Conservation (phyloP, 176 grass and related monocot genomes). For the Ensete ventricosum region DNA sequence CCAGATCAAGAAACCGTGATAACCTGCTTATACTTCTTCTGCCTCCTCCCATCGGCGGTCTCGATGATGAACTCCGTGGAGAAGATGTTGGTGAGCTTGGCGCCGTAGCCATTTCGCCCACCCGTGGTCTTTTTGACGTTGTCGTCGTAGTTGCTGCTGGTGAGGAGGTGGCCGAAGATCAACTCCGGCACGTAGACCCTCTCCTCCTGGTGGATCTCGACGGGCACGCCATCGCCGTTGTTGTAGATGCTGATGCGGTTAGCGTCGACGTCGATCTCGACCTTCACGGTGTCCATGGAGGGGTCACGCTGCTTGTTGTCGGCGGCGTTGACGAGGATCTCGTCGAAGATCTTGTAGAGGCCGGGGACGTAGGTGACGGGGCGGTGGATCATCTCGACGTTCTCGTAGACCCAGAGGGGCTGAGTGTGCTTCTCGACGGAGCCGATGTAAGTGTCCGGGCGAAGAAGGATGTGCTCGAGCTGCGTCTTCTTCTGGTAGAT, state of each 20-base stretch:
- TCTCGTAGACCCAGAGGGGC: constrained; percentile 70
- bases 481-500: constrained; percentile 88
- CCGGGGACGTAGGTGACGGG: constrained; percentile 70
- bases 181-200: constrained; percentile 81
- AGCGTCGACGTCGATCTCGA: constrained; percentile 49
- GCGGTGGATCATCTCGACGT: constrained; percentile 44
- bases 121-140: constrained; percentile 85
- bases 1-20: neutral
- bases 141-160: constrained; percentile 93
- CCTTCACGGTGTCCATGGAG: constrained; percentile 63
- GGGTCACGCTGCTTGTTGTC: constrained; percentile 98
- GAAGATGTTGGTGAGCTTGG: constrained; percentile 95
- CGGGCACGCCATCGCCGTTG: constrained; percentile 72
- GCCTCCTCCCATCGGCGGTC: constrained; percentile 52
- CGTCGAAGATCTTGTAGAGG: constrained; percentile 96
- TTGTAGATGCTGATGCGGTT: constrained; percentile 74
- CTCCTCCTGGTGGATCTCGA: constrained; percentile 90
- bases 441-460: constrained; percentile 84
- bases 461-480: constrained; percentile 85
- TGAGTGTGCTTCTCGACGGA: constrained; percentile 63
- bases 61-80: constrained; percentile 89
- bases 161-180: constrained; percentile 95
- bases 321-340: constrained; percentile 93
- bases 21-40: constrained; percentile 84
- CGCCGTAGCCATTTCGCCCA: constrained; percentile 89